Base-by-base conservation (phyloP, 129 eudicot species). In the Escallonia herrerae region DNA sequence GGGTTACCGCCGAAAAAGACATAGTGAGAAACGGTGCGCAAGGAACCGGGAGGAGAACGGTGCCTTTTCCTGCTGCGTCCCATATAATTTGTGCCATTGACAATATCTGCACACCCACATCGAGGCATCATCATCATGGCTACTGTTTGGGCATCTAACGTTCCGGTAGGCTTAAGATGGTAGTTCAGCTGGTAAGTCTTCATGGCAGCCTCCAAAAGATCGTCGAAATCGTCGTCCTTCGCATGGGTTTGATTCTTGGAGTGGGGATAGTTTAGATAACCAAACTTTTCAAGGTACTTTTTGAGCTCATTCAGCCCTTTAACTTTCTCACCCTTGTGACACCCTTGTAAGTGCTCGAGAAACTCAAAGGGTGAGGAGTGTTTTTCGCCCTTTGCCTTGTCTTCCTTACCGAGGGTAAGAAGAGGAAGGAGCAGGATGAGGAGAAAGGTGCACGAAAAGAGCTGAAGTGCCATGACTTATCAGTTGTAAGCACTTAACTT, bases 91-190 rank as follows among this genome's bases (percentile, higher is more conserved):
- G 60, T 70, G 43, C 75, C 68, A 4, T 71, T 63, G 6, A 72
- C 38, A 15, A 72, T 64, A 43, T 72, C 76, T 33, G 76, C 41
- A 9, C 56, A 58, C 47, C 76, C 65, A n/a, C 76, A 72, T 8
- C 76, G 70, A 44, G 76, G 70, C 12, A 11, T 56, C 7, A 44
- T 46, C 76, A 72, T 72, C 15, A 45, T 55, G 5, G 70, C 33
- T 15, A 46, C 50, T 7, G 76, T 72, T 44, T 33, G 50, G 7
- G 53, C 70, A n/a, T 72, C 70, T 37, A 72, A 44, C 0, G 22
- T 38, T 3, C 70, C 76, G 7, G 76, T 63, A 49, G 76, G 47
- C 13, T 63, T 55, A 40, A 72, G 59, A 47, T 72, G 69, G 22
- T 42, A 72, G 46, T 72, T 63, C 43, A 52, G 47, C 39, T 72